A percentile compares a stretch with the other conserved stretches of the same genome.
These are phyloP conservation scores for Smallanthus sonchifolius DNA, from an alignment of 129 eudicot species.

Conservation along the genomic window DNA sequence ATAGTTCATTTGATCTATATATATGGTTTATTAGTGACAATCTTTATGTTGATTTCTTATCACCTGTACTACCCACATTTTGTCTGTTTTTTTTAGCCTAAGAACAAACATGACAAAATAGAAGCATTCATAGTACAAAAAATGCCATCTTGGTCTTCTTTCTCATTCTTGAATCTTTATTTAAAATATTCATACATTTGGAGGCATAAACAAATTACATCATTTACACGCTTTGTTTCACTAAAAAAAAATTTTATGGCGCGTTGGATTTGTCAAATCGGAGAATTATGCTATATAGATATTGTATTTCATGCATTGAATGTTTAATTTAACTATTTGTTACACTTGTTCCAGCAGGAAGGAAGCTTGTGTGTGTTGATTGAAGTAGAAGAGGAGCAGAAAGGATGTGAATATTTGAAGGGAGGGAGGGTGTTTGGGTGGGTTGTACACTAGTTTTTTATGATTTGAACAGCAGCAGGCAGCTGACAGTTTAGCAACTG, in stretches of 20 bases:
- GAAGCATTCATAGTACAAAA: not conserved
- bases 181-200: not conserved
- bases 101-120: constrained; percentile 4
- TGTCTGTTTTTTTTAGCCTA: not conserved
- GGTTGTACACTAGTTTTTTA: constrained; percentile 34
- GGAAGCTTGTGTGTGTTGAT: constrained; percentile 15
- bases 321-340: not conserved
- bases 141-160: not conserved
- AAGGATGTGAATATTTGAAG: constrained; percentile 41
- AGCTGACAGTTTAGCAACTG: constrained; percentile 31
- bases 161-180: not conserved
- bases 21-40: not conserved
- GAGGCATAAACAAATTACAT: not conserved
- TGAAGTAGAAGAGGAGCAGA: constrained; percentile 29
- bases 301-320: not conserved
- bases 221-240: not conserved
- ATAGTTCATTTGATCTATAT: no score
- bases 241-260: not conserved
- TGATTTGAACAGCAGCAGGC: constrained; percentile 27
- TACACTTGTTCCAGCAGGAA: constrained; percentile 25
- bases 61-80: not conserved
- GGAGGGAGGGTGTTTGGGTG: not conserved
- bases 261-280: not conserved
- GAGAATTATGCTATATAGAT: not conserved
- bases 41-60: not conserved